phyloP scores from a whole-genome alignment of 1,139 yeast species.

The Hemisphaericaspora xylanilytica region DNA sequence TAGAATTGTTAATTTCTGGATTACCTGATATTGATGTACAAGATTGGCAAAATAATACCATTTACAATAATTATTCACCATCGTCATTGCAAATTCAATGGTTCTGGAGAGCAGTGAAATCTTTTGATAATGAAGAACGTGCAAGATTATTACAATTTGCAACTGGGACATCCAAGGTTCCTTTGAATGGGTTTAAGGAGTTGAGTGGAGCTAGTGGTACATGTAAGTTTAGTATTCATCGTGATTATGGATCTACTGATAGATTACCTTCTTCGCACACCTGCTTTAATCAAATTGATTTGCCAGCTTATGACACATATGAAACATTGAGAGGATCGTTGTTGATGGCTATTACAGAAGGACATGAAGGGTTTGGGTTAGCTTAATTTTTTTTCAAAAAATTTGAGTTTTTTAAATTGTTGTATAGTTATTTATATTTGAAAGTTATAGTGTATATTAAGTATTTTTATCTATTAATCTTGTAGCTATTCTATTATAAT shows the following conservation, averaged over 20 bases:
- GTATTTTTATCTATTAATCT: neutral
- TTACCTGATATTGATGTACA: slow-evolving; percentile 93
- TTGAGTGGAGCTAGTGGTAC: slow-evolving; percentile 86
- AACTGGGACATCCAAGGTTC: slow-evolving; percentile 97
- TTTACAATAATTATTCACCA: slow-evolving; percentile 79
- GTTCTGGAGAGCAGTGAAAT: slow-evolving; percentile 98
- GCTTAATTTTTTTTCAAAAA: slow-evolving; percentile 36
- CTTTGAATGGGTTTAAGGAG: slow-evolving; percentile 89
- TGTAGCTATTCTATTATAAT: neutral
- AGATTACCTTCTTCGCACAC: slow-evolving; percentile 95
- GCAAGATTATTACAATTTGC: slow-evolving; percentile 94
- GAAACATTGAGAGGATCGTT: slow-evolving; percentile 81
- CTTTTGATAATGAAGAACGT: slow-evolving; percentile 90
- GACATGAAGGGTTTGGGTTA: slow-evolving; percentile 94
- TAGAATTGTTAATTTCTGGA: slow-evolving; percentile 90
- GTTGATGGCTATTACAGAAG: slow-evolving; percentile 86
- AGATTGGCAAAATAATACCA: slow-evolving; percentile 90
- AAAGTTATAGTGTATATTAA: neutral
- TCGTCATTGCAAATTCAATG: slow-evolving; percentile 88
- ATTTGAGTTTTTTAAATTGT: too few species aligned
- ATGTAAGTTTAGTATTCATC: slow-evolving; percentile 83
- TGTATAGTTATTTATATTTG: neutral
- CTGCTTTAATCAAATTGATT: slow-evolving; percentile 90
- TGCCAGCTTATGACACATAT: slow-evolving; percentile 90
- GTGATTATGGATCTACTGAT: slow-evolving; percentile 83